Evolutionary conservation across 768 basidiomycete species (phyloP).

Genomic region (Tulasnella sp.): DNA sequence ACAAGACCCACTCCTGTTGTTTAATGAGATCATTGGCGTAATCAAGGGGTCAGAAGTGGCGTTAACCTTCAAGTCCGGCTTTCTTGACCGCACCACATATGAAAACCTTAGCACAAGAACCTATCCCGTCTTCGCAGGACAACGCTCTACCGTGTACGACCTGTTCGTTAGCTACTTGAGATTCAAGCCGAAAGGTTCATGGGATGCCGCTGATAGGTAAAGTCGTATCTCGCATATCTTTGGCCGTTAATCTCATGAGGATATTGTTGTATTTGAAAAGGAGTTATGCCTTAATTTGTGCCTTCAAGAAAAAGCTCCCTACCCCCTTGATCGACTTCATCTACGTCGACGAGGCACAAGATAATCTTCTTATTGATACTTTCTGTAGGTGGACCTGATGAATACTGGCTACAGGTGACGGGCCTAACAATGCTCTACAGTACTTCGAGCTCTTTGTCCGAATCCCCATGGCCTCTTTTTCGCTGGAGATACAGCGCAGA

Average conservation of each 20-base stretch:
- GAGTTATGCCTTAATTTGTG: background rate
- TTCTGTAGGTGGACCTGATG: background rate
- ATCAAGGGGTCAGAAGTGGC: constrained; percentile 60
- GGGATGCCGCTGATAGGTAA: constrained; percentile 49
- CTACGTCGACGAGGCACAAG: constrained; percentile 59
- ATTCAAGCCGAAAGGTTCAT: constrained; percentile 32
- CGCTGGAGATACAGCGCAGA: constrained; percentile 76
- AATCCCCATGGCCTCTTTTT: constrained; percentile 65
- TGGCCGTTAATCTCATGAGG: background rate
- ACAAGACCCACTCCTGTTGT: constrained; percentile 14
- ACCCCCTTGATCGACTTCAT: constrained; percentile 41
- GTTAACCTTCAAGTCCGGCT: constrained; percentile 31
- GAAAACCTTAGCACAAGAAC: background rate
- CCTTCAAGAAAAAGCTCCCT: background rate
- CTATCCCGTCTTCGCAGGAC: constrained; percentile 44
- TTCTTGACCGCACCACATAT: constrained; percentile 43
- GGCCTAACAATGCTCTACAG: constrained; percentile 31
- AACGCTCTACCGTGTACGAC: constrained; percentile 41
- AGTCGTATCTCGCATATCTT: background rate
- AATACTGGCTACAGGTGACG: background rate
- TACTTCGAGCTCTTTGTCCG: constrained; percentile 52
- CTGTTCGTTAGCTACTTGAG: constrained; percentile 48
- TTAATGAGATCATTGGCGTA: constrained; percentile 37
- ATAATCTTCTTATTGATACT: constrained; percentile 10
- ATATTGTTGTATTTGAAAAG: background rate